Evolutionary conservation across 2,329 filamentous ascomycete genomes (phyloP).

Genomic region (Colletotrichum acutatum): DNA sequence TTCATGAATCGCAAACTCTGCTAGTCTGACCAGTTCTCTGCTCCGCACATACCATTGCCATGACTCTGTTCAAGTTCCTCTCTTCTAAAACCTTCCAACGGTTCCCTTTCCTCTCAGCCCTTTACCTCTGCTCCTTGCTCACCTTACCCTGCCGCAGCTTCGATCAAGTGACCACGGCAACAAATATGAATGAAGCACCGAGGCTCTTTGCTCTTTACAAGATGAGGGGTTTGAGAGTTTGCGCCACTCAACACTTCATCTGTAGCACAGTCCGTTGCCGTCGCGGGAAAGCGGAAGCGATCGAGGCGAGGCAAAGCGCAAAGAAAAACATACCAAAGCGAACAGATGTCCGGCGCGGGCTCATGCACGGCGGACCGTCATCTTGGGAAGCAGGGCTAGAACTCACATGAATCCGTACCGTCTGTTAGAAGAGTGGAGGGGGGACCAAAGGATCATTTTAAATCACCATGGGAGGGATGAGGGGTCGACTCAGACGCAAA

Average conservation of each 20-base stretch:
- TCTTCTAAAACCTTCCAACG: background rate
- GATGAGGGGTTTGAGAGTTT: background rate
- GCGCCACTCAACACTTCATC: background rate
- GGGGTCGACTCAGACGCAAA: background rate
- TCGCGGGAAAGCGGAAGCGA: slow-evolving; percentile 15
- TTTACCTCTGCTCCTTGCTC: slow-evolving; percentile 13
- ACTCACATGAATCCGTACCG: background rate
- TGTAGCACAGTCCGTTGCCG: background rate
- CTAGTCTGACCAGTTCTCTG: background rate
- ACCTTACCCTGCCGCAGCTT: slow-evolving; percentile 24
- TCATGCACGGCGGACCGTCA: background rate
- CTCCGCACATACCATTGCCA: background rate
- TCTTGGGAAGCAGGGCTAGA: background rate
- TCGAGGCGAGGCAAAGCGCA: slow-evolving; percentile 8
- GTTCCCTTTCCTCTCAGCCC: background rate
- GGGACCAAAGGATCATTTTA: background rate
- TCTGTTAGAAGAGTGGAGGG: background rate
- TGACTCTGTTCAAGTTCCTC: background rate
- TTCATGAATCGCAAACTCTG: slow-evolving; percentile 27
- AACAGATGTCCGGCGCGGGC: background rate
- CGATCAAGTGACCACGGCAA: slow-evolving; percentile 16
- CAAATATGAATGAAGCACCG: slow-evolving; percentile 6
- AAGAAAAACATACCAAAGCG: background rate
- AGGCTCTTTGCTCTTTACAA: background rate
- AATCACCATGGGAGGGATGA: background rate